Base-by-base conservation (phyloP, 192 early-diverging fungal genomes). In the Backusella tarrabulga region DNA sequence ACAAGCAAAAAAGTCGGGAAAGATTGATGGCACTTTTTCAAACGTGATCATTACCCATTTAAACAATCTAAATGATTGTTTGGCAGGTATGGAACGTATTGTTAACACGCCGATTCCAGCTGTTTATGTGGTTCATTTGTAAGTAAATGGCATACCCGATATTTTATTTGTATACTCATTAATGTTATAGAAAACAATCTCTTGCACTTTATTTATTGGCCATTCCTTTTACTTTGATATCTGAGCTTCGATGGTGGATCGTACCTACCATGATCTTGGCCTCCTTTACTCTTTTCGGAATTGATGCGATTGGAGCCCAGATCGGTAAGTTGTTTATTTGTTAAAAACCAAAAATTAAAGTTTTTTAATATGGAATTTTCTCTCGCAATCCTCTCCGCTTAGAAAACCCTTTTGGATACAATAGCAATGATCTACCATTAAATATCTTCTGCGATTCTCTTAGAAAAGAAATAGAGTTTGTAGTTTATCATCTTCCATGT, bases 301-400 rank as follows among this genome's bases (percentile, higher is more conserved):
- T 95, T 77, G 91, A 94, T 75, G 87, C 85, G 73, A 95, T 95
- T 79, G 93, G 91, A 54, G 85, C 86, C 4, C 90, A 95, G 81
- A 94, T 96, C 54, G 93, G 93, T 75, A 79, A 75, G 42, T n/a
- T 19, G 29, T 19, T 50, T n/a, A 19, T 50, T 50, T 50, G 26
- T 7, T 23, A 26, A 60, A 60, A 21, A 15, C 26, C 0, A 9
- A 63, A 60, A 60, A 26, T 60, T 60, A 26, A 26, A 26, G n/a
- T 60, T 60, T 60, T 32, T 60, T 60, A 69, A 35, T 15, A n/a
- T 21, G 34, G 14, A 36, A 23, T 21, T 41, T 36, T 52, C 68
- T 52, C n/a, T 54, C n/a, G 29, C 19, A 29, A 4, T 14, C 15
- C 29, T 50, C 44, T 32, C 12, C 69, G 15, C 40, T 68, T 41